Evolutionary conservation across 108 stramenopile genomes (phyloP).

Genomic region (Bacterosira constricta): DNA sequence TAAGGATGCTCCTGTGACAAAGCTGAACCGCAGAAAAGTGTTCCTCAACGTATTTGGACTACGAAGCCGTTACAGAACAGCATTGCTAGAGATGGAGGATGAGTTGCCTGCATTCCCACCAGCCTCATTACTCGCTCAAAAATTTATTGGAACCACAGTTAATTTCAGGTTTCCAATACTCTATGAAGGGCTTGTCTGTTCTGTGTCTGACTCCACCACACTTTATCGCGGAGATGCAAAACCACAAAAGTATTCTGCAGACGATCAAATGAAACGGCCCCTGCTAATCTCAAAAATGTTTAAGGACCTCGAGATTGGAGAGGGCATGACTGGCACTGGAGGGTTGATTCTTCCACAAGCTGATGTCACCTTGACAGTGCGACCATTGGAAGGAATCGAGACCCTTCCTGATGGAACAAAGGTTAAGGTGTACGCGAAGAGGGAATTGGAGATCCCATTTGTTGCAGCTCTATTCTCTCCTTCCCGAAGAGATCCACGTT

Average conservation of each 20-base stretch:
- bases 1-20: conserved; percentile 68
- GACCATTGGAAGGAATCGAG: conserved; percentile 83
- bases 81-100: conserved; percentile 65
- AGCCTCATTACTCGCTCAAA: conserved; percentile 56
- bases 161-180: conserved; percentile 80
- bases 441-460: conserved; percentile 77
- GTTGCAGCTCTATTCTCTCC: conserved; percentile 80
- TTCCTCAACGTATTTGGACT: conserved; percentile 77
- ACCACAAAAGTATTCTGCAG: conserved; percentile 31
- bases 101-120: conserved; percentile 68
- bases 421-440: conserved; percentile 82
- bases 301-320: conserved; percentile 52
- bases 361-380: conserved; percentile 74
- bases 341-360: conserved; percentile 68
- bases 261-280: conserved; percentile 35
- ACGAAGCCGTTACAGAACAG: conserved; percentile 79
- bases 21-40: conserved; percentile 56
- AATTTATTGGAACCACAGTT: conserved; percentile 81
- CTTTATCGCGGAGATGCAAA: conserved; percentile 60
- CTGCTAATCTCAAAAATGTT: conserved; percentile 48
- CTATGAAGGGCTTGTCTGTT: conserved; percentile 84
- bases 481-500: conserved; percentile 43
- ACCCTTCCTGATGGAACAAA: conserved; percentile 63
- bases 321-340: conserved; percentile 77
- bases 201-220: conserved; percentile 63